Evolutionary conservation across 768 basidiomycete genomes (phyloP).

Genomic region (Calvatia gigantea): DNA sequence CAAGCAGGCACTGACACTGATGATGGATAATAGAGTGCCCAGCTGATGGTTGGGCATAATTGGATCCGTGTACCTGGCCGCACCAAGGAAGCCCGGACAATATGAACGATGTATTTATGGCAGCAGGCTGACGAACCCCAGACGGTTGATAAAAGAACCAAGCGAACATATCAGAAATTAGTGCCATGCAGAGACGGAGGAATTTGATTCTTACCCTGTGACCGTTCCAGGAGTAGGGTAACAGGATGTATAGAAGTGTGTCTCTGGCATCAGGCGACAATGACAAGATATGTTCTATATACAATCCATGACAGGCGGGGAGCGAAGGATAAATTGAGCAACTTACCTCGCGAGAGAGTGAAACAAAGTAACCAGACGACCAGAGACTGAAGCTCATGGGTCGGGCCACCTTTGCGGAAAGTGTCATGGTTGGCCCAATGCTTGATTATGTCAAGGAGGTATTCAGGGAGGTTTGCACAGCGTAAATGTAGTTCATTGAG

Average conservation of each 20-base stretch:
- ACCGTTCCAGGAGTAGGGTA: slow-evolving; percentile 1
- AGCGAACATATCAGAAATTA: not conserved
- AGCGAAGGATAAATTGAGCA: slow-evolving; percentile 6
- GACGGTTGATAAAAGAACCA: not conserved
- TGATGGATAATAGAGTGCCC: not conserved
- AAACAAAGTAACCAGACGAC: slow-evolving; percentile 40
- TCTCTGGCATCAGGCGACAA: not conserved
- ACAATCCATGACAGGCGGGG: slow-evolving; percentile 2
- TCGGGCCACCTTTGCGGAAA: slow-evolving; percentile 5
- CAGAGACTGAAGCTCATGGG: slow-evolving; percentile 23
- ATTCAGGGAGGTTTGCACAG: slow-evolving; percentile 34
- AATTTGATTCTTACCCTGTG: slow-evolving; percentile 2
- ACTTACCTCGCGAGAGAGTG: slow-evolving; percentile 36
- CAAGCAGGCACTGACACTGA: not conserved
- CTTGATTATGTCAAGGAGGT: slow-evolving; percentile 29
- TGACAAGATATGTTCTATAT: slow-evolving; percentile 7
- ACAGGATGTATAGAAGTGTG: not conserved
- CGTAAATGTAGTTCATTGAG: slow-evolving; percentile 45
- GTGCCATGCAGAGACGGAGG: not conserved
- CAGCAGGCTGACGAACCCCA: not conserved
- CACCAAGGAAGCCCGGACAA: not conserved
- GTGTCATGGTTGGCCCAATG: slow-evolving; percentile 4
- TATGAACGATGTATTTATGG: not conserved
- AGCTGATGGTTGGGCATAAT: not conserved
- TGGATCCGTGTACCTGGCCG: not conserved